Percentiles rank a stretch among this genome's conserved stretches.
These are phyloP conservation scores for Hypoxylon fuscum DNA, from an alignment of 495 filamentous ascomycete genomes.

Conservation along the genomic window DNA sequence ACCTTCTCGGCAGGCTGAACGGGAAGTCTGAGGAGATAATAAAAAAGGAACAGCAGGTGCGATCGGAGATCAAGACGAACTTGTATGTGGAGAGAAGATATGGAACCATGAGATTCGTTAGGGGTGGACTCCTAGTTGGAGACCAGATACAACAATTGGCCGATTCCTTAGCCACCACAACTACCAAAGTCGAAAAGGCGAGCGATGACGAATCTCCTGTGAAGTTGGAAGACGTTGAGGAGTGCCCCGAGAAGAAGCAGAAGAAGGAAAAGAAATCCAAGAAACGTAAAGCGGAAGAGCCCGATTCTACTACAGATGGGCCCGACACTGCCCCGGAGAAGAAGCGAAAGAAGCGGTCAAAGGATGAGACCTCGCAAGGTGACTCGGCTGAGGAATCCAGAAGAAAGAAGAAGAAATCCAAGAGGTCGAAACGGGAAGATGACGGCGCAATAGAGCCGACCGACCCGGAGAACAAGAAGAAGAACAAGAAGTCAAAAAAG, in stretches of 20 bases:
- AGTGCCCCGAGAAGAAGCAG: conserved; percentile 29
- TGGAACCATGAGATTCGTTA: conserved; percentile 81
- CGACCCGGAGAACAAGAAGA: conserved; percentile 35
- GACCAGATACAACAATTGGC: conserved; percentile 57
- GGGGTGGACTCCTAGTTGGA: conserved; percentile 78
- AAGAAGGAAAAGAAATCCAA: conserved; percentile 50
- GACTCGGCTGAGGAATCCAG: conserved; percentile 38
- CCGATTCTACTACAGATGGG: conserved; percentile 39
- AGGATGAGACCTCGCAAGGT: conserved; percentile 32
- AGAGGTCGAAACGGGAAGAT: conserved; percentile 48
- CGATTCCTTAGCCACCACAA: conserved; percentile 10
- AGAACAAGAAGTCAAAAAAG: conserved; percentile 41
- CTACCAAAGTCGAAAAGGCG: conserved; percentile 19
- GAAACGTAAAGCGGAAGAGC: conserved; percentile 52
- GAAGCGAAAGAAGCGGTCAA: conserved; percentile 51
- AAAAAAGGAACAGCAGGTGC: conserved; percentile 67
- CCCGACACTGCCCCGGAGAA: conserved; percentile 42
- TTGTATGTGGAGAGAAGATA: conserved; percentile 74
- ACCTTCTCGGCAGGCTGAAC: conserved; percentile 86
- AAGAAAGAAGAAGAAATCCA: conserved; percentile 43
- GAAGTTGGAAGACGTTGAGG: conserved; percentile 5
- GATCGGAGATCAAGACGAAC: conserved; percentile 70
- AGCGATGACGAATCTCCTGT: conserved; percentile 12
- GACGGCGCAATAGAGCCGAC: conserved; percentile 36
- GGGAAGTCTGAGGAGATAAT: conserved; percentile 78